Evolutionary conservation across 495 filamentous ascomycete genomes (phyloP), one percentile per base, ranked within the genome.

Genomic region (Daldinia vernicosa): DNA sequence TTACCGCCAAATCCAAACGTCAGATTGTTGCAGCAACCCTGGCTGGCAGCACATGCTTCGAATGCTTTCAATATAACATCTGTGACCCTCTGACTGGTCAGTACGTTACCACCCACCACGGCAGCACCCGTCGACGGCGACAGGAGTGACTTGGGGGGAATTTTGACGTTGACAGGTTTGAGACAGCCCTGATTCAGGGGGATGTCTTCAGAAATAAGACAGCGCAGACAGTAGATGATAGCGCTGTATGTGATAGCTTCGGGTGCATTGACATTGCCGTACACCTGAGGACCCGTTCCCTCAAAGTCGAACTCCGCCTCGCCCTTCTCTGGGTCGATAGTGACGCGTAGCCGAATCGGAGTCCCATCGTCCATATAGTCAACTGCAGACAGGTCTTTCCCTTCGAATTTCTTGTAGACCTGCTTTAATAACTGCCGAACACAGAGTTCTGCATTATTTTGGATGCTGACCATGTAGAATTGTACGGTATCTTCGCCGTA

Each of bases 111-210:
- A 39, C 95, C 95, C 0, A 98, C 95, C 0, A 98, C 95, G 1
- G 95, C 95, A 5, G 95, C 93, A 54, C 91, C 90, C 66, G 92
- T 90, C 1, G 91, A 94, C 2, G 95, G 95, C 0, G 90, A 93
- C 15, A 99, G 85, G 66, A 99, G 92, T 54, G 90, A 93, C 61
- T 89, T 87, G 2, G 88, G 85, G 2, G 95, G 95, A 47, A 98
- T 96, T 45, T 86, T 87, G 75, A 99, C 92, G 63, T 89, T 86
- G 77, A 99, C 92, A 4, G 95, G 95, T 45, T 87, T 89, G 11
- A 99, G 84, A 70, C 95, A 99, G 70, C 95, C 95, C 80, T 99
- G 95, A 82, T 99, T 99, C 15, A 99, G 87, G 0, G 95, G 95
- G 28, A 99, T 97, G 77, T 98, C 95, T 72, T 95, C 89, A 4